Evolutionary conservation across 179 eudicot genomes (phyloP), one percentile per base, ranked within the genome.

Genomic region (Beta macrorhiza): DNA sequence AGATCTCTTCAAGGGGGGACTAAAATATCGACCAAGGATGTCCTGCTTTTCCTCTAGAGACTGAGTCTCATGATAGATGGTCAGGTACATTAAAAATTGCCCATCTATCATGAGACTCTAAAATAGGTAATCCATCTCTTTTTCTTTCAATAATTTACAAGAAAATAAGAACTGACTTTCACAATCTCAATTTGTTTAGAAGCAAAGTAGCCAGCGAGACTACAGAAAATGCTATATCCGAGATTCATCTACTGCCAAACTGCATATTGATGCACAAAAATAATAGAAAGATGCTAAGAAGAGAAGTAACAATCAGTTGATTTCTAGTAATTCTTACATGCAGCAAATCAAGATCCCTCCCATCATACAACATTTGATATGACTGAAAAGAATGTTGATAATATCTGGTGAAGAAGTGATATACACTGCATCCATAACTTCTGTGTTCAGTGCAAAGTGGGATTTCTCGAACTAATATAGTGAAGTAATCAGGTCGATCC

Each of bases 391-490:
- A 77, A 77, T 84, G 76, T n/a, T 88, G 91, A 89, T 95, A 89
- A 86, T 93, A 89, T 76, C 91, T 90, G 15, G 92, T 84, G 84
- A 95, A 95, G 78, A 95, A 93, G 86, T 92, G 93, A 75, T 93
- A 83, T 63, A 93, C 91, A 77, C 86, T 85, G 87, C 97, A 93
- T 19, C 94, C 92, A 82, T 65, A 86, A 22, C 86, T 87, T 76
- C 75, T 85, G 83, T 92, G 98, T 68, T 92, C 98, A 79, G 86
- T 74, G 80, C 98, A 95, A 55, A 89, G 44, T 11, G 98, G 98
- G 79, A 95, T 91, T 85, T 92, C 93, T 76, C 93, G 91, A 85
- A 95, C 98, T 86, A 95, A 86, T 82, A 95, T 87, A 78, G 95
- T 91, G 89, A 93, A 89, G 81, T 86, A 92, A 81, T 92, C 92